Conservation (phyloP, 768 basidiomycete species). For the Russula sp. region DNA sequence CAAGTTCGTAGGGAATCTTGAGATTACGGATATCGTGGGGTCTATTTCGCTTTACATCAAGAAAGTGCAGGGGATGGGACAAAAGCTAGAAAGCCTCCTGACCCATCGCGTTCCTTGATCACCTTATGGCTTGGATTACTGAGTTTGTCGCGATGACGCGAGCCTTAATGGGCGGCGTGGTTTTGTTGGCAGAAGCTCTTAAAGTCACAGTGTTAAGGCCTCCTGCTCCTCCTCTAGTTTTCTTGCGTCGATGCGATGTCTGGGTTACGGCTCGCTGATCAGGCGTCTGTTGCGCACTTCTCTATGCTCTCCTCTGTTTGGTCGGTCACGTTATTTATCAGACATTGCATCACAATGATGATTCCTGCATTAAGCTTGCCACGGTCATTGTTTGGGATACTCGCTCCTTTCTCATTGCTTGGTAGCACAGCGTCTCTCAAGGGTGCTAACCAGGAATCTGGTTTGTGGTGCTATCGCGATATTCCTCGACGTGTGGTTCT, state of each 20-base stretch:
- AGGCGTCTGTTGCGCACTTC: background rate
- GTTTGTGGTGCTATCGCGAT: background rate
- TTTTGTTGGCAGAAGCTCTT: background rate
- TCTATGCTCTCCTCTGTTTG: background rate
- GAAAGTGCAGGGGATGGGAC: slow-evolving; percentile 10
- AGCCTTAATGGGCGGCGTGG: background rate
- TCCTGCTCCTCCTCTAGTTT: background rate
- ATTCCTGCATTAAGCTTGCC: background rate
- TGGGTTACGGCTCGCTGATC: background rate
- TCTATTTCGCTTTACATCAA: slow-evolving; percentile 17
- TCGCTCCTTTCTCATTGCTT: background rate
- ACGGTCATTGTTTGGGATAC: background rate
- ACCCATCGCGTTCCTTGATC: slow-evolving; percentile 7
- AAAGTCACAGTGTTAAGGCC: background rate
- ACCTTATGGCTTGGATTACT: background rate
- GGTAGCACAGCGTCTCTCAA: background rate
- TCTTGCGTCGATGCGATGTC: background rate
- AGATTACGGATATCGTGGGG: slow-evolving; percentile 2
- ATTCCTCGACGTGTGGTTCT: background rate
- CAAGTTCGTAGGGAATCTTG: slow-evolving; percentile 8
- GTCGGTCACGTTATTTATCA: background rate
- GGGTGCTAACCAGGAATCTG: background rate
- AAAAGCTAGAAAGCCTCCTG: slow-evolving; percentile 1
- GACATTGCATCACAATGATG: background rate
- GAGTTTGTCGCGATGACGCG: background rate